phyloP scores from a whole-genome alignment of 352 stramenopile genomes.

The Blastocystis sp. region DNA sequence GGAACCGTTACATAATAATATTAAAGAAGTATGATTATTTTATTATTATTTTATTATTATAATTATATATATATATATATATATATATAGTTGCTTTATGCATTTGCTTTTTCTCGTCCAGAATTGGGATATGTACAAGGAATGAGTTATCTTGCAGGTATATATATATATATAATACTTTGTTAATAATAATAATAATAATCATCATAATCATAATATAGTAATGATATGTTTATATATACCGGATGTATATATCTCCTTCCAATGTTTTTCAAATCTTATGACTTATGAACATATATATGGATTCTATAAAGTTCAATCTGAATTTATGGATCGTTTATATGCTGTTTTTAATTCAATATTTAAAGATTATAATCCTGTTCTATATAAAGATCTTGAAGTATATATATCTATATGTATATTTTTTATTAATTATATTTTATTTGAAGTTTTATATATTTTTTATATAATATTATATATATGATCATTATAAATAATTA shows the following conservation, averaged over 20 bases:
- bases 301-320: slow-evolving; percentile 5
- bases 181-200: too few species aligned
- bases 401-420: too few species aligned
- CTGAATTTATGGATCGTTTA: slow-evolving; percentile 5
- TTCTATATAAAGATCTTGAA: slow-evolving; percentile 16
- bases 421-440: too few species aligned
- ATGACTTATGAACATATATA: slow-evolving; percentile 26
- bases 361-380: slow-evolving; percentile 8
- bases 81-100: slow-evolving; percentile 13
- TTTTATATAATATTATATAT: too few species aligned
- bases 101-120: slow-evolving; percentile 26
- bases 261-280: slow-evolving; percentile 25
- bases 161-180: too few species aligned
- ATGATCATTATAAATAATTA: too few species aligned
- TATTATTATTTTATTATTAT: too few species aligned
- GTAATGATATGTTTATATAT: slow-evolving; percentile 28
- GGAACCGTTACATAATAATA: slow-evolving; percentile 17
- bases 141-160: slow-evolving; percentile 32
- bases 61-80: too few species aligned
- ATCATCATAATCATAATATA: too few species aligned
- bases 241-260: slow-evolving; percentile 18
- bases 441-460: too few species aligned
- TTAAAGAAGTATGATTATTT: too few species aligned
- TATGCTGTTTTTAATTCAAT: slow-evolving; percentile 25
- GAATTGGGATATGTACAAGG: slow-evolving; percentile 31